A percentile compares a stretch with the other conserved stretches of the same genome.
These are phyloP conservation scores for Meredithiella fracta DNA, from an alignment of 2,329 filamentous ascomycete genomes.

Conservation along the genomic window DNA sequence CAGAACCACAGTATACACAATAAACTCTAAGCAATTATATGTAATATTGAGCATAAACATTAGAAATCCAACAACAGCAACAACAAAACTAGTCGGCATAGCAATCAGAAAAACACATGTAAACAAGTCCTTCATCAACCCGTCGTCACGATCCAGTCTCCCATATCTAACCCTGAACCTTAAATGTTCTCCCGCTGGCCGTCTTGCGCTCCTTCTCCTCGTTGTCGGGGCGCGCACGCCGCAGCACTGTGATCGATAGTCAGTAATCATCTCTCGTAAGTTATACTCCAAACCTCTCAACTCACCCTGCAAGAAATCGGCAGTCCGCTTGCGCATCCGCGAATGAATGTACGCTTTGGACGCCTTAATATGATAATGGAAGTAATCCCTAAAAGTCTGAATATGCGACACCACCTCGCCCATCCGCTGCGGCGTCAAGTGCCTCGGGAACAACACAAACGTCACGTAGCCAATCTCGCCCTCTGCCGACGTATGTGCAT, in stretches of 20 bases:
- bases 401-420: constrained; percentile 96
- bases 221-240: constrained; percentile 82
- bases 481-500: constrained; percentile 57
- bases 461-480: constrained; percentile 95
- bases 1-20: neutral
- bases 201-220: constrained; percentile 98
- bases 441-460: constrained; percentile 92
- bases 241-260: constrained; percentile 51
- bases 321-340: constrained; percentile 90
- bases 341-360: constrained; percentile 99
- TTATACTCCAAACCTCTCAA: neutral
- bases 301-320: constrained; percentile 92
- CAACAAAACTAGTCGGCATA: constrained; percentile 5
- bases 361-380: constrained; percentile 99
- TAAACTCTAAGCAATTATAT: neutral
- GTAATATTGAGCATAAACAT: constrained; percentile 1
- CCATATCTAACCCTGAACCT: constrained; percentile 26
- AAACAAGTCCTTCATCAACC: constrained; percentile 9
- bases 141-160: constrained; percentile 17
- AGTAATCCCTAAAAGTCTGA: constrained; percentile 99
- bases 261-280: neutral
- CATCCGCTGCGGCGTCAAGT: constrained; percentile 78
- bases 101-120: neutral
- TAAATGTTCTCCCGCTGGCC: constrained; percentile 87
- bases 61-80: constrained; percentile 1